These are phyloP conservation scores for Mortierella polycephala DNA, from an alignment of 371 early-diverging fungal species.

Conservation along the genomic window DNA sequence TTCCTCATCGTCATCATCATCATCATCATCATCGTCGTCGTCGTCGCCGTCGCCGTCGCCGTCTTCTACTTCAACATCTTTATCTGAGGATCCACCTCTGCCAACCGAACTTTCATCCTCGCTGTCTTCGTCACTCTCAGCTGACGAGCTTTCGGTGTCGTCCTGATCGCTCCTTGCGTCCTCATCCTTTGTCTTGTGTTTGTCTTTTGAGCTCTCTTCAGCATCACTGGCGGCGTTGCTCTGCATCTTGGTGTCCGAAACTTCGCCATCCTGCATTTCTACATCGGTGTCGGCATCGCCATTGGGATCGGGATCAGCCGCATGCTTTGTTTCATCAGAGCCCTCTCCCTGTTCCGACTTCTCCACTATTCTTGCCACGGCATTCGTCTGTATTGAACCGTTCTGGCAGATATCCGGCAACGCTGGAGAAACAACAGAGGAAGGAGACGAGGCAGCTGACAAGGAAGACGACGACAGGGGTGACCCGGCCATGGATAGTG, in stretches of 20 bases:
- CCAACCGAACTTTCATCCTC: background rate
- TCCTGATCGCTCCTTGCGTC: conserved; percentile 1
- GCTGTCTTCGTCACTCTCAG: conserved; percentile 12
- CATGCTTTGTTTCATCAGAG: background rate
- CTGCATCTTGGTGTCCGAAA: background rate
- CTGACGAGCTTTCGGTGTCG: background rate
- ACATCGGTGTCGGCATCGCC: conserved; percentile 7
- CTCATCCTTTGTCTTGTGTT: background rate
- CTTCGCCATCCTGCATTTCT: conserved; percentile 14
- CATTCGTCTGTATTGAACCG: background rate
- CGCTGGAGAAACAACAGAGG: conserved; percentile 17
- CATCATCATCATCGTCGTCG: conserved; percentile 1
- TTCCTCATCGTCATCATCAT: conserved; percentile 43
- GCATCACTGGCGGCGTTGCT: background rate
- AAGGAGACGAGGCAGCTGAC: conserved; percentile 42
- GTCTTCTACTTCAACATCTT: background rate
- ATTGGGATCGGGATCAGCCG: background rate
- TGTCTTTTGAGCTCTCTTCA: background rate
- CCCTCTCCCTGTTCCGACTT: background rate
- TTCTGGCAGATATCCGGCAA: background rate
- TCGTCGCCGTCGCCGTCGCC: background rate
- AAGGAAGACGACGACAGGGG: conserved; percentile 38
- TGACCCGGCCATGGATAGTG: conserved; percentile 26
- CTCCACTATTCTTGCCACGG: background rate
- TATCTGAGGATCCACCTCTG: background rate